Conservation (phyloP, 2,329 filamentous ascomycete genomes). For the Cryphonectria radicalis region DNA sequence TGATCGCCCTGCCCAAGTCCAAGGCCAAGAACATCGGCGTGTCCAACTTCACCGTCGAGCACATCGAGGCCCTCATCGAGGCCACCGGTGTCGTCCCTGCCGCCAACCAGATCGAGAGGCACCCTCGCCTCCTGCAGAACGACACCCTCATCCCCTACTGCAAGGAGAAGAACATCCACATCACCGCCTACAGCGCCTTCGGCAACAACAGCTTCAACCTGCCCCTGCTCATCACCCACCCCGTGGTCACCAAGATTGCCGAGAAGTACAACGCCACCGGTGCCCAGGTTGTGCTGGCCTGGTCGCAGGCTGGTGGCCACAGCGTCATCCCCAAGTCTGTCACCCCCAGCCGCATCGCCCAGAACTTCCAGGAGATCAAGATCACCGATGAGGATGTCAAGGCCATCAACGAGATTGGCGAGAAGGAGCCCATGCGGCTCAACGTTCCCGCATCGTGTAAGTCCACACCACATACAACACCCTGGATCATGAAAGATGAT, state of each 20-base stretch:
- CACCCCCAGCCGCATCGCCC: slow-evolving; percentile 67
- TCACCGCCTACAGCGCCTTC: slow-evolving; percentile 67
- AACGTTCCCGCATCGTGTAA: slow-evolving; percentile 50
- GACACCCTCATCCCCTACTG: slow-evolving; percentile 64
- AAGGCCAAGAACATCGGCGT: slow-evolving; percentile 72
- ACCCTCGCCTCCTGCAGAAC: slow-evolving; percentile 63
- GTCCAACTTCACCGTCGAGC: slow-evolving; percentile 71
- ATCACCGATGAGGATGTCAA: slow-evolving; percentile 61
- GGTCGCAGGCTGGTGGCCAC: slow-evolving; percentile 63
- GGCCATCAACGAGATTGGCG: slow-evolving; percentile 65
- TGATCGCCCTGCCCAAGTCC: slow-evolving; percentile 51
- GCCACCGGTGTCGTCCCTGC: slow-evolving; percentile 62
- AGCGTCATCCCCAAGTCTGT: slow-evolving; percentile 78
- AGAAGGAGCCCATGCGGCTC: slow-evolving; percentile 48
- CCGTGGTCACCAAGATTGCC: slow-evolving; percentile 60
- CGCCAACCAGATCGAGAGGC: slow-evolving; percentile 72
- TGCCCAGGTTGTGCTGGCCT: slow-evolving; percentile 58
- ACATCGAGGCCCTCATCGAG: slow-evolving; percentile 59
- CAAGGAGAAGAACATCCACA: slow-evolving; percentile 66
- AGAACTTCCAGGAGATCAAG: slow-evolving; percentile 72
- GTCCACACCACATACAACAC: slow-evolving; percentile 24
- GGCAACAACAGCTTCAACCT: slow-evolving; percentile 50
- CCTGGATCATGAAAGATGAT: not conserved
- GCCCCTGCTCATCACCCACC: slow-evolving; percentile 62
- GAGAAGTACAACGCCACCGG: slow-evolving; percentile 51